Evolutionary conservation across 1,284 basidiomycete species (phyloP), one percentile per base, ranked within the genome.

Genomic region (Singerocomus rubriflavus): DNA sequence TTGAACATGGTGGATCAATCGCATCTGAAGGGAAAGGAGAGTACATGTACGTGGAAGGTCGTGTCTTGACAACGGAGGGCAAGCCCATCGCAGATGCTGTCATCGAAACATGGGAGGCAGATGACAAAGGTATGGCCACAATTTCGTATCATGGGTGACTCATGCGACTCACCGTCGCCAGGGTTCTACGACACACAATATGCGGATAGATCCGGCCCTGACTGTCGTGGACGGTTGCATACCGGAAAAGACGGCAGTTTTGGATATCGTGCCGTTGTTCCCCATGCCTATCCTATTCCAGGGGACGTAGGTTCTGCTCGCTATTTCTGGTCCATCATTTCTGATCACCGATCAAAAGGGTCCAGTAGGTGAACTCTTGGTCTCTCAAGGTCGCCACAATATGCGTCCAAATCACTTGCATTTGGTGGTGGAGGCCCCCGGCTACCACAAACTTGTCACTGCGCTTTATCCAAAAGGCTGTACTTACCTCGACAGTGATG

Each of bases 41-140:
- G 8, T 88, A 88, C 62, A 75, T 94, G 80, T 90, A 79, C 57
- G 85, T 93, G 48, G 78, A 88, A 61, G 91, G 91, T 3, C 76
- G 74, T 2, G 77, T 93, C 3, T 61, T 79, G 32, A 77, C 84
- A 59, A 82, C 79, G 1, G 69, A 80, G 31, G 91, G 91, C 26
- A 74, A 79, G n/a, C 84, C 86, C 1, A 76, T 93, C 44, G 62
- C 81, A 5, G 73, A 75, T 53, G 86, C 85, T 2, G 63, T 77
- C 31, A 86, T 93, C 54, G 88, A 93, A 52, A 92, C 89, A 13
- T 93, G 90, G 92, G 91, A 93, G 70, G 84, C 90, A n/a, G 91
- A 93, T 64, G 76, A 75, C 5, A 63, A 80, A 52, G 87, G 89
- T 59, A 64, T 71, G 63, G 1, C 14, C 9, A 2, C 25, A 12